A percentile compares a stretch with the other conserved stretches of the same genome.
Conservation (phyloP, 2,329 filamentous ascomycete genomes). For the Leptographium flavum region DNA sequence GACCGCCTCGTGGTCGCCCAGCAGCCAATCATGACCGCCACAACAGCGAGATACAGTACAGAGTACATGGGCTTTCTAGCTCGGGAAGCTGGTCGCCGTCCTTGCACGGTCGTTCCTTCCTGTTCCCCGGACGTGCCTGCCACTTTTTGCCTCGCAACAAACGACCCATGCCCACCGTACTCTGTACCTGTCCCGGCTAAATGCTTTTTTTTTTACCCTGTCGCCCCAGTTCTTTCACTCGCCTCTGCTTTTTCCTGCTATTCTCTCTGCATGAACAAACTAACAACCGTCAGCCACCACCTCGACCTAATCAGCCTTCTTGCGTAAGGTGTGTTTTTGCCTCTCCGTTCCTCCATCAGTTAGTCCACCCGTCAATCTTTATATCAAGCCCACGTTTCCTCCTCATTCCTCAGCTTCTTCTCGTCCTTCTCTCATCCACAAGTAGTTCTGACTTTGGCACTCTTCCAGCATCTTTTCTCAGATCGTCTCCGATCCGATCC, state of each 20-base stretch:
- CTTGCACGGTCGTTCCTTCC: neutral
- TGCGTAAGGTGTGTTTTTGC: constrained; percentile 7
- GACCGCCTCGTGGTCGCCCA: no score
- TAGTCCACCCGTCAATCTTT: neutral
- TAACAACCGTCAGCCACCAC: no score
- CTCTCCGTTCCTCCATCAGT: neutral
- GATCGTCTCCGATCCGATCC: neutral
- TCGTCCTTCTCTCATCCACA: neutral
- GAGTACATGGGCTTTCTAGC: no score
- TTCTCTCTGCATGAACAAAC: neutral
- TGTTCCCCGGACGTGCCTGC: neutral
- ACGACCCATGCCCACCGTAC: no score
- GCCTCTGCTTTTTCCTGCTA: neutral
- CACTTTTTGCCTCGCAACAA: neutral
- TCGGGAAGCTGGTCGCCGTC: neutral
- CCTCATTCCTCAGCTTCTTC: neutral
- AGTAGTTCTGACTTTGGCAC: neutral
- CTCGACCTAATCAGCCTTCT: constrained; percentile 2
- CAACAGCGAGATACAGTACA: no score
- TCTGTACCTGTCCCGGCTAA: neutral
- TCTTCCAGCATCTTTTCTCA: neutral
- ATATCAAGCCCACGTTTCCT: no score
- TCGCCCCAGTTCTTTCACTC: neutral
- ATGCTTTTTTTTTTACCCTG: neutral
- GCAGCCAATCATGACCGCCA: no score